Conservation (phyloP, 352 stramenopile genomes). For the Lagenidium giganteum region DNA sequence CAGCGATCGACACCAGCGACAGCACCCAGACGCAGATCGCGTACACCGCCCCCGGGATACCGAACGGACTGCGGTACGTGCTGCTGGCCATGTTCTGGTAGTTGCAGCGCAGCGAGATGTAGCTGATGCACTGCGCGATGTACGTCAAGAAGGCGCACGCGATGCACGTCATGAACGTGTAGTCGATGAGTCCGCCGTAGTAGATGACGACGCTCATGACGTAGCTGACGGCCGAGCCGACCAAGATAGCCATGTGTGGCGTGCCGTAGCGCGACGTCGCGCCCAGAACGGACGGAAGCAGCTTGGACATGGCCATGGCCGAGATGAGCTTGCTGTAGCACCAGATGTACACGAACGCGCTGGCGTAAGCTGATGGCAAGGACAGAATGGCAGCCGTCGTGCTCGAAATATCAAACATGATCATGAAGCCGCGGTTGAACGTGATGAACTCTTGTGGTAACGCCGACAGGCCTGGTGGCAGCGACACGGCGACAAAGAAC, state of each 20-base stretch:
- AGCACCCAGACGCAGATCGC: constrained; percentile 23
- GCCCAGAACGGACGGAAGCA: constrained; percentile 13
- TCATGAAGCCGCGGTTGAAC: constrained; percentile 21
- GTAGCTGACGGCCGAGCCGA: constrained; percentile 19
- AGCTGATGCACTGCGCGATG: constrained; percentile 23
- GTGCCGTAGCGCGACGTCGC: constrained; percentile 18
- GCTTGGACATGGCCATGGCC: constrained; percentile 19
- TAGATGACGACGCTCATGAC: constrained; percentile 16
- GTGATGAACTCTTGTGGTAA: constrained; percentile 17
- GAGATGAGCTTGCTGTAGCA: constrained; percentile 19
- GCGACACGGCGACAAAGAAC: constrained; percentile 20
- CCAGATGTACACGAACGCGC: constrained; percentile 26
- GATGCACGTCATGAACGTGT: constrained; percentile 22
- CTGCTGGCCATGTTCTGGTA: constrained; percentile 11
- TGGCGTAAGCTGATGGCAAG: constrained; percentile 24
- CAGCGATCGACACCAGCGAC: constrained; percentile 16
- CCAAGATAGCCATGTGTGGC: constrained; percentile 16
- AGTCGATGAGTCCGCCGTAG: constrained; percentile 12
- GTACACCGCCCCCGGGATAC: constrained; percentile 22
- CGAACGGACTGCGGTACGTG: constrained; percentile 19
- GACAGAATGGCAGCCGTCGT: constrained; percentile 20
- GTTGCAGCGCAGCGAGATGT: constrained; percentile 19
- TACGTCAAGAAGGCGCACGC: constrained; percentile 20
- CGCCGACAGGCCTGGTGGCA: constrained; percentile 12
- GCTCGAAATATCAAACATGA: constrained; percentile 18